Conservation (phyloP, 1,284 basidiomycete species). For the Austroboletus novae-zelandiae region DNA sequence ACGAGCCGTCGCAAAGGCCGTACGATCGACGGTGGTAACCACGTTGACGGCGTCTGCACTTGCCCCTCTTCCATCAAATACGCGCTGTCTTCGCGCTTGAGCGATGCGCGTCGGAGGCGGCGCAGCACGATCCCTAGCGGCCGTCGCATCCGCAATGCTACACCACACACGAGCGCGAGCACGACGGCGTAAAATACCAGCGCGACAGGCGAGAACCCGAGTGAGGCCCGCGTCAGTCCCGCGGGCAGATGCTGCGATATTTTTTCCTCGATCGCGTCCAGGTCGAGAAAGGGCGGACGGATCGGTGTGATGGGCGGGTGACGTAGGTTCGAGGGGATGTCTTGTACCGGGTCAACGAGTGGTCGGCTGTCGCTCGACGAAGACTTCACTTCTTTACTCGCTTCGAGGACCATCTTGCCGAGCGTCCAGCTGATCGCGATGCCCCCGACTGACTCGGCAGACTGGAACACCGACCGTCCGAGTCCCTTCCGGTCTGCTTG, state of each 20-base stretch:
- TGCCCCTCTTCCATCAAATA: slow-evolving; percentile 64
- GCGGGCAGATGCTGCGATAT: slow-evolving; percentile 62
- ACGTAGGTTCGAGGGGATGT: slow-evolving; percentile 46
- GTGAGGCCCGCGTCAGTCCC: slow-evolving; percentile 54
- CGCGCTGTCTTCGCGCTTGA: slow-evolving; percentile 39
- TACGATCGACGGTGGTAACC: slow-evolving; percentile 33
- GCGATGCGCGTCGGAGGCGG: slow-evolving; percentile 41
- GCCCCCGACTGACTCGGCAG: slow-evolving; percentile 86
- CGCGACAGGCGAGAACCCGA: slow-evolving; percentile 68
- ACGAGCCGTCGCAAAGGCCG: slow-evolving; percentile 41
- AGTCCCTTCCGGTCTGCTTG: slow-evolving; percentile 82
- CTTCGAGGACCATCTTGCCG: slow-evolving; percentile 97
- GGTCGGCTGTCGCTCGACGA: slow-evolving; percentile 47
- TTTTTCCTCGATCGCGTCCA: slow-evolving; percentile 59
- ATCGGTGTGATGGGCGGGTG: slow-evolving; percentile 58
- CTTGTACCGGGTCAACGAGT: slow-evolving; percentile 67
- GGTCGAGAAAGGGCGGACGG: slow-evolving; percentile 57
- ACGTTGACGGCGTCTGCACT: slow-evolving; percentile 30
- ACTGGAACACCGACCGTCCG: slow-evolving; percentile 81
- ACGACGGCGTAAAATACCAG: slow-evolving; percentile 53
- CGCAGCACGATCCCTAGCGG: slow-evolving; percentile 48
- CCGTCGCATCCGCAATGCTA: slow-evolving; percentile 56
- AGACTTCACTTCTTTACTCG: slow-evolving; percentile 77
- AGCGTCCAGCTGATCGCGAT: slow-evolving; percentile 97
- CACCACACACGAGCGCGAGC: slow-evolving; percentile 39